phyloP scores from a whole-genome alignment of 2,329 filamentous ascomycete species.

The Dryadomyces quercivorus region DNA sequence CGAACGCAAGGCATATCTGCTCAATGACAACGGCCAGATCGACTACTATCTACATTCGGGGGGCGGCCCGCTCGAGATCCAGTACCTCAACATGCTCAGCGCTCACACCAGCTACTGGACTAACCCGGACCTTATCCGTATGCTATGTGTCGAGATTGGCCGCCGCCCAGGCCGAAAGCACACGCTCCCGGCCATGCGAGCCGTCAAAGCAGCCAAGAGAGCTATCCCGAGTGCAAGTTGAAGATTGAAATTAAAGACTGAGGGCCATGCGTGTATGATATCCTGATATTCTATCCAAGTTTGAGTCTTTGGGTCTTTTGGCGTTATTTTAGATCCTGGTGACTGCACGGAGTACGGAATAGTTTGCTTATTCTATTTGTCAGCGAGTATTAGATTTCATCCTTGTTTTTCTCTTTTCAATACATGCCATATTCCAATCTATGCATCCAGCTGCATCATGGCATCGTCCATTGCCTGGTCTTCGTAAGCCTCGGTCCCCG shows the following conservation, averaged over 20 bases:
- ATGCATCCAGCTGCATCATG: conserved; percentile 1
- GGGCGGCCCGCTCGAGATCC: conserved; percentile 79
- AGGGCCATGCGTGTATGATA: neutral
- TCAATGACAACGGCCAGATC: conserved; percentile 95
- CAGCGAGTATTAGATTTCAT: no score
- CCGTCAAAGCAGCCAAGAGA: conserved; percentile 38
- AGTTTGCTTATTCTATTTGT: no score
- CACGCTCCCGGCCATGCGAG: conserved; percentile 45
- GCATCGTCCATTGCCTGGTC: neutral
- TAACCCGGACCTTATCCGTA: conserved; percentile 73
- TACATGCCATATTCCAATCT: no score
- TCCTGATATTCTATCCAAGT: no score
- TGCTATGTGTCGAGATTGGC: conserved; percentile 82
- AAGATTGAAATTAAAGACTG: neutral
- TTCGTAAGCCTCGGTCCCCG: neutral
- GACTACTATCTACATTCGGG: conserved; percentile 80
- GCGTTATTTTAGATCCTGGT: no score
- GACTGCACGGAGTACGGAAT: no score
- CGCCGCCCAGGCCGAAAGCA: conserved; percentile 54
- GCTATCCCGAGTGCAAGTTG: neutral
- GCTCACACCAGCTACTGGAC: conserved; percentile 94
- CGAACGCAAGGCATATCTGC: conserved; percentile 71
- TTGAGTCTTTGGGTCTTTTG: no score
- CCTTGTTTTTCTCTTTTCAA: no score
- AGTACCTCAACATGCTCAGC: conserved; percentile 94